A percentile compares a stretch with the other conserved stretches of the same genome.
phyloP scores from a whole-genome alignment of 768 basidiomycete genomes.

The Sarcomyxa edulis region DNA sequence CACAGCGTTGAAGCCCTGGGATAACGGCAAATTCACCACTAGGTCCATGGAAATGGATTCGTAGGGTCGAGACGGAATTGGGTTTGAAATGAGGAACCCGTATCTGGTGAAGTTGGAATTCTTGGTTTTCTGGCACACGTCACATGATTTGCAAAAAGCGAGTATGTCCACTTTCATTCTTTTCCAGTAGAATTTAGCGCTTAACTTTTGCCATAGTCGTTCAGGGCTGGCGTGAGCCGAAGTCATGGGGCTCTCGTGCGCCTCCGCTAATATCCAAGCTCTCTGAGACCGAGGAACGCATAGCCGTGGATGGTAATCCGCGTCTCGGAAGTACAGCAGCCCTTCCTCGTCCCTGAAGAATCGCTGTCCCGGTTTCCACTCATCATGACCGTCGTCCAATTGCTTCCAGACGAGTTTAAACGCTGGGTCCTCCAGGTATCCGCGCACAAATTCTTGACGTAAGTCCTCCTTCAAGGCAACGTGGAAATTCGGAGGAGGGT shows the following conservation, averaged over 20 bases:
- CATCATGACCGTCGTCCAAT: neutral
- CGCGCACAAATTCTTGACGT: too few relatives aligned
- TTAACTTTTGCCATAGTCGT: constrained; percentile 7
- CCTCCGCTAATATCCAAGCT: constrained; percentile 7
- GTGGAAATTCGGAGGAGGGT: too few relatives aligned
- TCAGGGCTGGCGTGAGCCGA: constrained; percentile 5
- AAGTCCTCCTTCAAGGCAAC: too few relatives aligned
- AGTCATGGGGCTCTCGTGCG: constrained; percentile 10
- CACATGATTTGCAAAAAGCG: constrained; percentile 11
- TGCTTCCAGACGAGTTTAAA: constrained; percentile 9
- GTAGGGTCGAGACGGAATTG: constrained; percentile 15
- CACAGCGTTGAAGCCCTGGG: constrained; percentile 11
- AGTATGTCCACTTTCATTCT: constrained; percentile 7
- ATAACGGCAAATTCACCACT: constrained; percentile 16
- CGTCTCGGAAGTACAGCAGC: constrained; percentile 14
- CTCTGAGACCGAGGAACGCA: constrained; percentile 11
- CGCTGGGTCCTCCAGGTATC: neutral
- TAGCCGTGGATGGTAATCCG: constrained; percentile 12
- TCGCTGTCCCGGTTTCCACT: constrained; percentile 5
- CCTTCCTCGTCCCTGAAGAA: constrained; percentile 7
- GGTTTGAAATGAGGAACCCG: constrained; percentile 14
- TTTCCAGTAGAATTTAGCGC: constrained; percentile 8
- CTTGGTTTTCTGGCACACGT: constrained; percentile 20
- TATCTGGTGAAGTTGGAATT: constrained; percentile 13
- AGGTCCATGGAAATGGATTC: too few relatives aligned